These are phyloP conservation scores for Entomortierella parvispora DNA, from an alignment of 192 early-diverging fungal species.

Conservation along the genomic window DNA sequence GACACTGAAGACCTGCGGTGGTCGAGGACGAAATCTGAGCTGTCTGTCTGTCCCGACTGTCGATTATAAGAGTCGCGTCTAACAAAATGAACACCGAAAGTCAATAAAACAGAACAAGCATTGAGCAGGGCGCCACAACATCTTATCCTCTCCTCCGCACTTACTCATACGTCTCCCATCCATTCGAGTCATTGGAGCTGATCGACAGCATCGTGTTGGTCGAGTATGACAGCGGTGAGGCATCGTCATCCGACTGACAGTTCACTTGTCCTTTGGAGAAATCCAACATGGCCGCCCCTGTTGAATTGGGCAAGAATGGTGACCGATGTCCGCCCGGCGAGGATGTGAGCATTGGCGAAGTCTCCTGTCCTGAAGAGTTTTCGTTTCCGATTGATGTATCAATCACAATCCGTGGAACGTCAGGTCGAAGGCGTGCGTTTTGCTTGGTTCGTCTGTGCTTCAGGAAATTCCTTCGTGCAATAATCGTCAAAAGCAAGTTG, in stretches of 20 bases:
- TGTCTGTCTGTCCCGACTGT: slow-evolving; percentile 19
- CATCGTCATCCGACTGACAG: slow-evolving; percentile 40
- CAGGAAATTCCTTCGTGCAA: slow-evolving; percentile 41
- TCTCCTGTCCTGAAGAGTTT: slow-evolving; percentile 14
- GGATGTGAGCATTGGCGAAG: slow-evolving; percentile 41
- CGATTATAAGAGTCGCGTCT: slow-evolving; percentile 23
- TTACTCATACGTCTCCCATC: slow-evolving; percentile 39
- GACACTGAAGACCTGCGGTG: slow-evolving; percentile 4
- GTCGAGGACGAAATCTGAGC: slow-evolving; percentile 17
- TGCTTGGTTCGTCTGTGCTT: slow-evolving; percentile 36
- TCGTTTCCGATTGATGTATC: slow-evolving; percentile 42
- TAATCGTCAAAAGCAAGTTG: slow-evolving; percentile 38
- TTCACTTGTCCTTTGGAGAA: slow-evolving; percentile 38
- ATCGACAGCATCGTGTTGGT: slow-evolving; percentile 43
- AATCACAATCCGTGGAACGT: slow-evolving; percentile 49
- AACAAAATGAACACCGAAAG: neutral
- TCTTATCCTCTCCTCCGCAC: too few species aligned
- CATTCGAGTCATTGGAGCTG: slow-evolving; percentile 31
- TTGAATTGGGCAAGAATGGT: slow-evolving; percentile 16
- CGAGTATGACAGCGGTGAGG: slow-evolving; percentile 19
- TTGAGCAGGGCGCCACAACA: too few species aligned
- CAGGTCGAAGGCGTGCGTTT: slow-evolving; percentile 38
- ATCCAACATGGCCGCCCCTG: slow-evolving; percentile 28
- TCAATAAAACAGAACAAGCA: neutral
- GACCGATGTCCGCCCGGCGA: slow-evolving; percentile 31